These are phyloP conservation scores for Fraxinus sp. DNA, from an alignment of 305 asterid species.

Conservation along the genomic window DNA sequence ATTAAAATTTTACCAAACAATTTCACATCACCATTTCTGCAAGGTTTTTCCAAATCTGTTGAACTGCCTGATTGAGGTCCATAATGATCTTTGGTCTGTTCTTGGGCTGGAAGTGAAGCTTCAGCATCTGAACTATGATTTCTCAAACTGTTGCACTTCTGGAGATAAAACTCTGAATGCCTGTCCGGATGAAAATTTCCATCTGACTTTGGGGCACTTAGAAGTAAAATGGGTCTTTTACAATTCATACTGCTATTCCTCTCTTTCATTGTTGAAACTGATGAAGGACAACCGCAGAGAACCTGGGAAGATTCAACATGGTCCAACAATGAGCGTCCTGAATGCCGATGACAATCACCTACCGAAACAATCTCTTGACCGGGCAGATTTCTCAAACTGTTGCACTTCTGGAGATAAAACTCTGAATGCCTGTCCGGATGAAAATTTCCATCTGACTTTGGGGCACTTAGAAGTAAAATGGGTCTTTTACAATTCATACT, in stretches of 20 bases:
- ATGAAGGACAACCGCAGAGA: constrained; percentile 55
- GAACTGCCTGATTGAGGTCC: constrained; percentile 44
- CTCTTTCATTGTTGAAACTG: constrained; percentile 44
- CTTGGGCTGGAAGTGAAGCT: constrained; percentile 38
- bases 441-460: constrained; percentile 37
- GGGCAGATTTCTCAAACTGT: constrained; percentile 39
- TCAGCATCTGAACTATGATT: constrained; percentile 36
- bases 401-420: constrained; percentile 58
- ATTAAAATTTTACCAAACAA: constrained; percentile 85
- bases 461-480: constrained; percentile 34
- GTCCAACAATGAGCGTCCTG: constrained; percentile 36
- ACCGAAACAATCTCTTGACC: constrained; percentile 31
- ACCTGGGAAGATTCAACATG: constrained; percentile 47
- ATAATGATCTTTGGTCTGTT: constrained; percentile 33
- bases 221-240: constrained; percentile 42
- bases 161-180: constrained; percentile 44
- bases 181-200: constrained; percentile 36
- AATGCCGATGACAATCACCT: constrained; percentile 38
- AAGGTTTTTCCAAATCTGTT: constrained; percentile 57
- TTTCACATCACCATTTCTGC: constrained; percentile 78
- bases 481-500: constrained; percentile 41
- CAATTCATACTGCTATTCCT: constrained; percentile 40
- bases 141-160: constrained; percentile 50
- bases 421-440: constrained; percentile 34
- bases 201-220: constrained; percentile 34